phyloP scores from a whole-genome alignment of 306 rosid species.

The Medicago lupulina region DNA sequence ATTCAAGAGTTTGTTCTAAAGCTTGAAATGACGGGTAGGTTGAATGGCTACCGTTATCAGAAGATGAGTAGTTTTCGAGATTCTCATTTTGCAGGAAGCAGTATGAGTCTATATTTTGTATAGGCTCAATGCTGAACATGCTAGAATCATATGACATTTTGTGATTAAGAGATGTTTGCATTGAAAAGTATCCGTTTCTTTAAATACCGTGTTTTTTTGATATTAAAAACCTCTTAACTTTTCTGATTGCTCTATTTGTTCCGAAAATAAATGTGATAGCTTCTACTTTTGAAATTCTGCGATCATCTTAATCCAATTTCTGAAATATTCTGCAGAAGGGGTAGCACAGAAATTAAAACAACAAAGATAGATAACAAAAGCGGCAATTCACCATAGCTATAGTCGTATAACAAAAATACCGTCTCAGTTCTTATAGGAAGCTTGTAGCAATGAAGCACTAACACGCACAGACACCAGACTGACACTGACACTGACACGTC shows the following conservation, averaged over 20 bases:
- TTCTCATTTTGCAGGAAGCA: conserved; percentile 48
- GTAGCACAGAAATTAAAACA: conserved; percentile 27
- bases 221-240: neutral
- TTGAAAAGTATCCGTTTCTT: conserved; percentile 39
- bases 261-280: neutral
- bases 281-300: conserved; percentile 25
- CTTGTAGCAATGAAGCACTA: neutral
- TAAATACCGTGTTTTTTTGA: conserved; percentile 13
- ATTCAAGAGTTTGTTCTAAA: conserved; percentile 59
- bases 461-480: neutral
- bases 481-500: neutral
- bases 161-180: conserved; percentile 60
- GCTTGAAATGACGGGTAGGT: conserved; percentile 52
- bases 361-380: conserved; percentile 32
- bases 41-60: conserved; percentile 50
- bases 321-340: conserved; percentile 51
- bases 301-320: conserved; percentile 22
- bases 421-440: conserved; percentile 19
- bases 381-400: neutral
- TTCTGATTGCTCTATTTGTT: neutral
- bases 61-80: conserved; percentile 46
- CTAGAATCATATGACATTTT: conserved; percentile 49
- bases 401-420: neutral
- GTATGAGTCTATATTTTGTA: conserved; percentile 57
- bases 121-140: conserved; percentile 49